Evolutionary conservation across 2,329 filamentous ascomycete species (phyloP), one percentile per base, ranked within the genome.

Genomic region (Fusarium circinatum): DNA sequence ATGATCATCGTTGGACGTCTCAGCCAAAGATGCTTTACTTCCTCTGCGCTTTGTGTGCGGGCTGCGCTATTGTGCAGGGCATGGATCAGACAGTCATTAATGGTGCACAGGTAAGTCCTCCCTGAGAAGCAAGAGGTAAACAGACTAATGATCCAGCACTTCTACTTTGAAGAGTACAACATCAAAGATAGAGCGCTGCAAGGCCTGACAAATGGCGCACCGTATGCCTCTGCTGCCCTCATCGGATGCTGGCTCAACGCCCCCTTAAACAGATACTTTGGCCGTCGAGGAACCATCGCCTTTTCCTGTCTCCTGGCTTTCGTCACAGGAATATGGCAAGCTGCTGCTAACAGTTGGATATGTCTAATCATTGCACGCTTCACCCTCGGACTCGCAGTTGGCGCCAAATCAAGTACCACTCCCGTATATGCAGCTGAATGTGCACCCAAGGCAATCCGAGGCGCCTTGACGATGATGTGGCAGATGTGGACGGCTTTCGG

Each of bases 321-420:
- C 85, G 20, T 78, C 85, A 66, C 81, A 83, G 73, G 69, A 34
- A 13, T 88, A 87, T 75, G 88, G 87, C 69, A 81, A 55, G 82
- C 89, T 26, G 76, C 77, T 65, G 73, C 79, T 17, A 76, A 67
- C 14, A 83, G 89, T 30, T 92, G 89, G 88, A 42, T 86, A 82
- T 66, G 89, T 85, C 85, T 93, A 67, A 87, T 94, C 66, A 83
- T 89, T 56, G 89, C 89, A 51, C 88, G 92, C 28, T 90, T 93
- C 73, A 84, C 90, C 20, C 86, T 94, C 65, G 92, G 92, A 2
- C 87, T 94, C 47, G 91, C 89, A 4, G 91, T 93, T 71, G 91
- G 91, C 12, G 86, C 89, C 39, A 93, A 93, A 78, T 88, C 88
- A 42, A 55, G 51, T 8, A 55, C 51, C 15, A 55, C 51, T 0